Percentiles rank a stretch among this genome's conserved stretches.
These are phyloP conservation scores for Starmerella stigmatis DNA, from an alignment of 805 yeast species.

Conservation along the genomic window DNA sequence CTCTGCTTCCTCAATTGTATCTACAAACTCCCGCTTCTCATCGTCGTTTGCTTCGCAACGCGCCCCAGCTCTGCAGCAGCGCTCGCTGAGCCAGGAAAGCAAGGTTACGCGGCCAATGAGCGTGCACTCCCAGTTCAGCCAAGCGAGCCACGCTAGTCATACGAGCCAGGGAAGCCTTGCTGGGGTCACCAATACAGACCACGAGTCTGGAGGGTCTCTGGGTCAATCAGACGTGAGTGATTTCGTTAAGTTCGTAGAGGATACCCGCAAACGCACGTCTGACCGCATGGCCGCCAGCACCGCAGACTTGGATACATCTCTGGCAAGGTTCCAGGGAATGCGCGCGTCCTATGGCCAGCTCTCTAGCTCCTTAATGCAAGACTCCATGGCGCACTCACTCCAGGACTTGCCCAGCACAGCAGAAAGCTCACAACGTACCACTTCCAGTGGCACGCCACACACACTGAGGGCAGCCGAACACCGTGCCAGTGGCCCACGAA, in stretches of 20 bases:
- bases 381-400: constrained; percentile 9
- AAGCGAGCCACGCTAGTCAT: constrained; percentile 13
- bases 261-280: constrained; percentile 20
- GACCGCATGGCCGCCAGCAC: constrained; percentile 7
- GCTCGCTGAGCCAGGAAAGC: constrained; percentile 30
- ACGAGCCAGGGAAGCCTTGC: constrained; percentile 22
- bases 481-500: constrained; percentile 18
- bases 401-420: constrained; percentile 2
- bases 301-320: constrained; percentile 22
- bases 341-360: constrained; percentile 29
- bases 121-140: constrained; percentile 8
- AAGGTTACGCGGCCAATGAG: constrained; percentile 38
- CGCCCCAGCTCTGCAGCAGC: constrained; percentile 7
- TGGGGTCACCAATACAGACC: constrained; percentile 24
- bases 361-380: constrained; percentile 28
- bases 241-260: constrained; percentile 59
- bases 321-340: constrained; percentile 31
- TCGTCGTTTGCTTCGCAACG: constrained; percentile 33
- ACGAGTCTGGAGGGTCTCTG: constrained; percentile 37
- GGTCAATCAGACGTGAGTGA: constrained; percentile 42
- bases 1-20: constrained; percentile 15
- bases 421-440: neutral
- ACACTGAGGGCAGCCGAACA: constrained; percentile 13
- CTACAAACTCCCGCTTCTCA: constrained; percentile 25
- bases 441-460: constrained; percentile 4